phyloP scores from a whole-genome alignment of 1,284 basidiomycete genomes.

The Schizopora paradoxa region DNA sequence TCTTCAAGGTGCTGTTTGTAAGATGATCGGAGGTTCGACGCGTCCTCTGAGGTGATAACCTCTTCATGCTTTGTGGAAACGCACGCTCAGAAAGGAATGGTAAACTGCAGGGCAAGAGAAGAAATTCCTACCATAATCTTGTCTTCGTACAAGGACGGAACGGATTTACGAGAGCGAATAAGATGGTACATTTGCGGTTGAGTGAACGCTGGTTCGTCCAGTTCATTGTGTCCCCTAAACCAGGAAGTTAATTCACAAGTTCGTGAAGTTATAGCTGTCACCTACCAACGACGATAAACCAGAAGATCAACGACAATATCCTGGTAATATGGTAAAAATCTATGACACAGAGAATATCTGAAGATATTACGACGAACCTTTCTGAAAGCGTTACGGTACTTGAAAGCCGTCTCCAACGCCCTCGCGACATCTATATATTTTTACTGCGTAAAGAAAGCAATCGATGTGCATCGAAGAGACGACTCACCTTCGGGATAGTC shows the following conservation, averaged over 20 bases:
- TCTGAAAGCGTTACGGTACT: constrained; percentile 79
- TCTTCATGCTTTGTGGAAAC: constrained; percentile 32
- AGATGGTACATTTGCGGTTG: constrained; percentile 87
- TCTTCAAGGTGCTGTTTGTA: constrained; percentile 61
- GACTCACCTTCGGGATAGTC: constrained; percentile 77
- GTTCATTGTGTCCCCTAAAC: constrained; percentile 77
- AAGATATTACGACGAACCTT: constrained; percentile 44
- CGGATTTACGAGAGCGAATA: constrained; percentile 69
- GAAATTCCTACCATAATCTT: constrained; percentile 56
- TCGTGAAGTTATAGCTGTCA: constrained; percentile 6
- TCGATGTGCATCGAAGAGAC: neutral
- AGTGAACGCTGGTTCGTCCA: constrained; percentile 88
- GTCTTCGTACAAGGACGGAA: constrained; percentile 79
- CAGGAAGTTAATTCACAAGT: neutral
- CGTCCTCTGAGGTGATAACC: constrained; percentile 45
- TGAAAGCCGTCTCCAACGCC: constrained; percentile 76
- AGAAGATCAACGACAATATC: constrained; percentile 86
- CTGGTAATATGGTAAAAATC: constrained; percentile 26
- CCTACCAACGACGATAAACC: constrained; percentile 78
- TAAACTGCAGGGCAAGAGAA: neutral
- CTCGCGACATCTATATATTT: constrained; percentile 61
- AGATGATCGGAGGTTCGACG: constrained; percentile 43
- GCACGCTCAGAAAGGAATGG: neutral
- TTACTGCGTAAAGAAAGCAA: constrained; percentile 6
- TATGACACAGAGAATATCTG: neutral